Evolutionary conservation across 495 filamentous ascomycete species (phyloP).

Genomic region (Aspergillus taichungensis): DNA sequence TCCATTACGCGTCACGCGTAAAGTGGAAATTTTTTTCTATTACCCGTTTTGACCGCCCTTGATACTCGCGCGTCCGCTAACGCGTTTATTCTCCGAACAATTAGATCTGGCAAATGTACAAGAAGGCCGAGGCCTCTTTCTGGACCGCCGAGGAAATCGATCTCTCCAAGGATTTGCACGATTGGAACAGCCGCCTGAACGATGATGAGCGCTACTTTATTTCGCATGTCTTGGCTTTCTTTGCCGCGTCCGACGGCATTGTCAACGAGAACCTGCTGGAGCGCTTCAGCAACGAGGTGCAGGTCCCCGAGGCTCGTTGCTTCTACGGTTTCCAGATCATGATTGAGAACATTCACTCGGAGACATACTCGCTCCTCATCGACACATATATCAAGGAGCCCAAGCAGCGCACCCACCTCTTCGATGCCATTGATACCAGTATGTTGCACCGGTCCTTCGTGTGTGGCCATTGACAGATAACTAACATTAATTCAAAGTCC

Average conservation of each 20-base stretch:
- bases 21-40: slow-evolving; percentile 41
- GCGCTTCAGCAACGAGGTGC: slow-evolving; percentile 94
- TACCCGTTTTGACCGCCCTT: slow-evolving; percentile 4
- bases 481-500: slow-evolving; percentile 48
- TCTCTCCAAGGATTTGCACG: slow-evolving; percentile 95
- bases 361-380: slow-evolving; percentile 98
- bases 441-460: slow-evolving; percentile 19
- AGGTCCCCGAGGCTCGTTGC: slow-evolving; percentile 96
- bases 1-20: slow-evolving; percentile 56
- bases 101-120: slow-evolving; percentile 99
- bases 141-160: slow-evolving; percentile 99
- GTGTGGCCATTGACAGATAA: not conserved
- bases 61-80: slow-evolving; percentile 7
- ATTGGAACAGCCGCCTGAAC: slow-evolving; percentile 96
- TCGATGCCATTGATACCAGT: slow-evolving; percentile 98
- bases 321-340: slow-evolving; percentile 99
- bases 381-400: slow-evolving; percentile 99
- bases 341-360: slow-evolving; percentile 99
- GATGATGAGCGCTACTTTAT: slow-evolving; percentile 97
- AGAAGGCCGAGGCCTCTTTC: slow-evolving; percentile 99
- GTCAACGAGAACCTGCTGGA: slow-evolving; percentile 99
- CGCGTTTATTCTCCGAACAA: slow-evolving; percentile 4
- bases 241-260: slow-evolving; percentile 98
- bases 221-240: slow-evolving; percentile 97
- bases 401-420: slow-evolving; percentile 87